phyloP scores from a whole-genome alignment of 495 filamentous ascomycete genomes.

The Lepidopterella palustris region DNA sequence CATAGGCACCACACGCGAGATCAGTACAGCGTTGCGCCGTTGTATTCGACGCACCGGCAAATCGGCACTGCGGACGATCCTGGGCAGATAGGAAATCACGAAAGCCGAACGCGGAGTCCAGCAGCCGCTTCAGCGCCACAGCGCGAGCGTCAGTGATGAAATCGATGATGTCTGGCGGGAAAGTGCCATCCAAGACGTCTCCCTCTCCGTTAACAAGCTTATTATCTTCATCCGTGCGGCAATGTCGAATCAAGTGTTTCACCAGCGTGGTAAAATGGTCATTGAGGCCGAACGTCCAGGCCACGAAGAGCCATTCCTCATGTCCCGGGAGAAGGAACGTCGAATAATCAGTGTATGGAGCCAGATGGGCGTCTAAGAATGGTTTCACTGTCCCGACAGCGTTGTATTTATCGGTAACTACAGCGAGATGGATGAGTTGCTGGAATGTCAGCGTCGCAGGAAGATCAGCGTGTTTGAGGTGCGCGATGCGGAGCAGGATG shows the following conservation, averaged over 20 bases:
- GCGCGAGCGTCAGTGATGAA: neutral
- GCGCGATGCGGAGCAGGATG: neutral
- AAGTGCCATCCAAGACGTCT: neutral
- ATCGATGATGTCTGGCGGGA: neutral
- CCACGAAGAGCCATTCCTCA: neutral
- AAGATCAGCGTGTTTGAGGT: neutral
- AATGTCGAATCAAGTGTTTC: neutral
- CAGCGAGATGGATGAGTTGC: neutral
- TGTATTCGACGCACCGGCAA: neutral
- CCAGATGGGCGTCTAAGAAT: neutral
- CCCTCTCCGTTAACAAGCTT: neutral
- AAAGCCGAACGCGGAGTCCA: neutral
- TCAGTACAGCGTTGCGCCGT: neutral
- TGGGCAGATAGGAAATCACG: neutral
- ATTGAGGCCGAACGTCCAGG: neutral
- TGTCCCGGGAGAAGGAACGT: neutral
- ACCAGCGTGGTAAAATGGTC: neutral
- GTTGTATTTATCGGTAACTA: neutral
- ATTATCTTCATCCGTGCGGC: neutral
- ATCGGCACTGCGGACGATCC: neutral
- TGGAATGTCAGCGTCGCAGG: neutral
- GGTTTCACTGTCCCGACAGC: neutral
- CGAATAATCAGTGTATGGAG: neutral
- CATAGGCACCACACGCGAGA: neutral
- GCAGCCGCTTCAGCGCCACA: neutral